phyloP scores from a whole-genome alignment of 192 early-diverging fungal genomes.

The Endogone sp. region DNA sequence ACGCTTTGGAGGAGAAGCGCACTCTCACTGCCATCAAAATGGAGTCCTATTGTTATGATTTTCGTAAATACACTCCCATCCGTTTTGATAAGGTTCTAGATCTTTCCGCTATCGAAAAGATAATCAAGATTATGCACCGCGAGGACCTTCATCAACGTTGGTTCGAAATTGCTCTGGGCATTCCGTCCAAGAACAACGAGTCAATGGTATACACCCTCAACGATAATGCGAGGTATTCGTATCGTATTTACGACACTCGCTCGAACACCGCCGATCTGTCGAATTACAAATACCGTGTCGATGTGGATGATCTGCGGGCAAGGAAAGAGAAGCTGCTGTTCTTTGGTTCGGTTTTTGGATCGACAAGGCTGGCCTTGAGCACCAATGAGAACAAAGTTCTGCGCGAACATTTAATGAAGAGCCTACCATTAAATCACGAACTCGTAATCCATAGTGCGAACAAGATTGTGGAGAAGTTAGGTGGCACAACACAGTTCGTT shows the following conservation, averaged over 20 bases:
- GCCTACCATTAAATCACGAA: slow-evolving; percentile 26
- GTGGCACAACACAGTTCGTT: slow-evolving; percentile 22
- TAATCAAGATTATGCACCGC: slow-evolving; percentile 14
- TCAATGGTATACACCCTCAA: slow-evolving; percentile 18
- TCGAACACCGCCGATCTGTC: slow-evolving; percentile 12
- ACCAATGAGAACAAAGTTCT: slow-evolving; percentile 18
- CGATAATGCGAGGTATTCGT: slow-evolving; percentile 35
- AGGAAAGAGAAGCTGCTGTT: slow-evolving; percentile 38
- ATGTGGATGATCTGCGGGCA: slow-evolving; percentile 29
- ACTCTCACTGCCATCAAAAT: not conserved
- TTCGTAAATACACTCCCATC: slow-evolving; percentile 16
- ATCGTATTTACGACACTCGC: slow-evolving; percentile 38
- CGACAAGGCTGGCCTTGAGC: slow-evolving; percentile 35
- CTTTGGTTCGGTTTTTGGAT: slow-evolving; percentile 44
- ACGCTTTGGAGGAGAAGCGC: slow-evolving; percentile 2
- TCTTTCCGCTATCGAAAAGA: slow-evolving; percentile 11
- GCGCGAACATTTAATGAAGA: slow-evolving; percentile 13
- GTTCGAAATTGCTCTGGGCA: slow-evolving; percentile 31
- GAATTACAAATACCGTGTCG: slow-evolving; percentile 20
- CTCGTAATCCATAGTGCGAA: slow-evolving; percentile 32
- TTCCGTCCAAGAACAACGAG: slow-evolving; percentile 25
- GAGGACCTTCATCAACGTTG: slow-evolving; percentile 26
- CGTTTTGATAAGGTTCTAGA: slow-evolving; percentile 20
- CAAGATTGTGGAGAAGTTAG: slow-evolving; percentile 29
- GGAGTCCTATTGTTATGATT: slow-evolving; percentile 18